These are phyloP conservation scores for Coprinopsis sp. DNA, from an alignment of 768 basidiomycete genomes.

Conservation along the genomic window DNA sequence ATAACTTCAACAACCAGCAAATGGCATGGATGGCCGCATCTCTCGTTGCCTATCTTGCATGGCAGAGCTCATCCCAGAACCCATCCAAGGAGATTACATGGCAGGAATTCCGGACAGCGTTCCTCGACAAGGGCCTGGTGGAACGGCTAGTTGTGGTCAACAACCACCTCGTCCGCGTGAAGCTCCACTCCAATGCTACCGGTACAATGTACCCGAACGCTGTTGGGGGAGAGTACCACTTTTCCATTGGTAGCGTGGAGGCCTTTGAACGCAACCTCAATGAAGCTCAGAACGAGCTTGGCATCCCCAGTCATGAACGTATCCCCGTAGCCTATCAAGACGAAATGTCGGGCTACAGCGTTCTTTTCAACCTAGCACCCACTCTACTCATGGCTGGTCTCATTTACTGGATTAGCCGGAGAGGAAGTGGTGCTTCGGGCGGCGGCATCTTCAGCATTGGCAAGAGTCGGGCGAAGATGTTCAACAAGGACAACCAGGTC, in stretches of 20 bases:
- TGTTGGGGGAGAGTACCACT: constrained; percentile 70
- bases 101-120: constrained; percentile 98
- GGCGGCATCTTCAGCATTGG: constrained; percentile 92
- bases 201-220: constrained; percentile 69
- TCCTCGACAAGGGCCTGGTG: constrained; percentile 94
- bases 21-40: constrained; percentile 46
- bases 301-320: constrained; percentile 86
- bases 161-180: constrained; percentile 83
- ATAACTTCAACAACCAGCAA: constrained; percentile 56
- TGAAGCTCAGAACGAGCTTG: constrained; percentile 87
- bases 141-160: constrained; percentile 93
- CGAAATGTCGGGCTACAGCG: constrained; percentile 80
- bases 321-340: constrained; percentile 97
- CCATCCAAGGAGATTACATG: constrained; percentile 91
- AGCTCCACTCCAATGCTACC: constrained; percentile 86
- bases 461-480: constrained; percentile 90
- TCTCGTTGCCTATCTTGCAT: constrained; percentile 61
- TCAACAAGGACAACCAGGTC: constrained; percentile 96
- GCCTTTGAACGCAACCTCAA: constrained; percentile 94
- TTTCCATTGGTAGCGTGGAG: constrained; percentile 97
- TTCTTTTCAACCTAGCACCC: constrained; percentile 89
- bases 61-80: constrained; percentile 49
- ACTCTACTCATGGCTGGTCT: constrained; percentile 88
- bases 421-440: constrained; percentile 58
- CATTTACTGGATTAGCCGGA: constrained; percentile 82